phyloP scores from a whole-genome alignment of 2,329 filamentous ascomycete species.

The Colletotrichum tanaceti region DNA sequence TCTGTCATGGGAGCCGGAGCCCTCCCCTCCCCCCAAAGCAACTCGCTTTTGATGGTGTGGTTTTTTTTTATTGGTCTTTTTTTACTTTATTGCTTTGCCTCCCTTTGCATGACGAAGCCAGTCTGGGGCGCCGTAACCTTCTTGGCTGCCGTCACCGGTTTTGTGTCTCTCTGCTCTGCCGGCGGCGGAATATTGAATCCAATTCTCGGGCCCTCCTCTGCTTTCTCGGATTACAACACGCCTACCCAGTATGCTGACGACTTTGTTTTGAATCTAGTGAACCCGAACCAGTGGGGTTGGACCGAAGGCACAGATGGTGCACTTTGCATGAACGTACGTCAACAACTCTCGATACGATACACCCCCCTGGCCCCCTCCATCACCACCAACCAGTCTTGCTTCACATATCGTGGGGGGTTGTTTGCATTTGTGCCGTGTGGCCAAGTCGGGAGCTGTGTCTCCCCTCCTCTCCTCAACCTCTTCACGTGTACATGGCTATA shows the following conservation, averaged over 20 bases:
- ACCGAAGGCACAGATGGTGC: slow-evolving; percentile 51
- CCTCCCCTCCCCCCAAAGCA: too few relatives aligned
- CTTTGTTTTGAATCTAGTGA: slow-evolving; percentile 55
- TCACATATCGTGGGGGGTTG: slow-evolving; percentile 14
- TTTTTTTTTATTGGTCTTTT: neutral
- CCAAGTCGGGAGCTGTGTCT: neutral
- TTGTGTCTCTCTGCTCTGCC: too few relatives aligned
- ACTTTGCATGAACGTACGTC: slow-evolving; percentile 66
- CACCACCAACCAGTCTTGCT: slow-evolving; percentile 1
- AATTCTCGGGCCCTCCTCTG: neutral
- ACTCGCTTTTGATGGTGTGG: too few relatives aligned
- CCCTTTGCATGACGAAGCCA: slow-evolving; percentile 36
- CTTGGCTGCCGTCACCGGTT: neutral
- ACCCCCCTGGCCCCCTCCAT: too few relatives aligned
- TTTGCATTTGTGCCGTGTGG: neutral
- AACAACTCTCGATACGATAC: slow-evolving; percentile 10
- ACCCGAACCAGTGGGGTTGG: slow-evolving; percentile 68
- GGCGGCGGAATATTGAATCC: neutral
- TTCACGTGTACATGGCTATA: neutral
- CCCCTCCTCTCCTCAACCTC: too few relatives aligned
- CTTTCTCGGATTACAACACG: slow-evolving; percentile 2
- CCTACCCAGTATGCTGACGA: slow-evolving; percentile 21
- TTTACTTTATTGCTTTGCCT: slow-evolving; percentile 31
- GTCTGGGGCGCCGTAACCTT: slow-evolving; percentile 6
- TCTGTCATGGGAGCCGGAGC: neutral